phyloP scores from a whole-genome alignment of 1,139 yeast genomes.

The Blastobotrys petasosporus region DNA sequence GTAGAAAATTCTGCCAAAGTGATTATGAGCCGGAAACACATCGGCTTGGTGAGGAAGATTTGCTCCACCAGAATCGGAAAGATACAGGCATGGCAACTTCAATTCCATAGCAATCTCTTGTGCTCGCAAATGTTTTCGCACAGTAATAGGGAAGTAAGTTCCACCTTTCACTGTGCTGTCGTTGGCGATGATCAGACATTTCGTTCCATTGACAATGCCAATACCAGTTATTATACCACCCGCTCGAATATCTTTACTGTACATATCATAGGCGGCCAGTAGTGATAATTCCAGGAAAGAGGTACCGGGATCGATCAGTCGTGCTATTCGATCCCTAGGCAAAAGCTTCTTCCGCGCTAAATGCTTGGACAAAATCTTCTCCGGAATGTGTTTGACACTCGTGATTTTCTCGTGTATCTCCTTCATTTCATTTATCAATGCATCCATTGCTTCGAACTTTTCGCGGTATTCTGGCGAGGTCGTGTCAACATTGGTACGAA shows the following conservation, averaged over 20 bases:
- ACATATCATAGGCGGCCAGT: slow-evolving; percentile 32
- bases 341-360: slow-evolving; percentile 31
- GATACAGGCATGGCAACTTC: slow-evolving; percentile 32
- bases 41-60: slow-evolving; percentile 35
- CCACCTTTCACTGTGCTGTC: slow-evolving; percentile 36
- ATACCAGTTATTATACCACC: slow-evolving; percentile 35
- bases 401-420: slow-evolving; percentile 23
- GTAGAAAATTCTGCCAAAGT: slow-evolving; percentile 34
- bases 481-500: slow-evolving; percentile 27
- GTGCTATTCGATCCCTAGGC: slow-evolving; percentile 32
- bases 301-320: slow-evolving; percentile 33
- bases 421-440: slow-evolving; percentile 20
- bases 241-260: slow-evolving; percentile 31
- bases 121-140: slow-evolving; percentile 33
- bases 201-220: slow-evolving; percentile 32
- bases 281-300: slow-evolving; percentile 31
- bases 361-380: slow-evolving; percentile 36
- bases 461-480: slow-evolving; percentile 26
- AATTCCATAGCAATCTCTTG: slow-evolving; percentile 34
- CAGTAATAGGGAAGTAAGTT: slow-evolving; percentile 35
- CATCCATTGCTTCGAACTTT: slow-evolving; percentile 22
- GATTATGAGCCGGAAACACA: slow-evolving; percentile 35
- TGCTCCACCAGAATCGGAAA: slow-evolving; percentile 36
- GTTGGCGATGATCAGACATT: slow-evolving; percentile 33
- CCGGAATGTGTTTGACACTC: slow-evolving; percentile 26